Evolutionary conservation across 257 asterid genomes (phyloP), one percentile per base, ranked within the genome.

Genomic region (Scutellaria baicalensis): DNA sequence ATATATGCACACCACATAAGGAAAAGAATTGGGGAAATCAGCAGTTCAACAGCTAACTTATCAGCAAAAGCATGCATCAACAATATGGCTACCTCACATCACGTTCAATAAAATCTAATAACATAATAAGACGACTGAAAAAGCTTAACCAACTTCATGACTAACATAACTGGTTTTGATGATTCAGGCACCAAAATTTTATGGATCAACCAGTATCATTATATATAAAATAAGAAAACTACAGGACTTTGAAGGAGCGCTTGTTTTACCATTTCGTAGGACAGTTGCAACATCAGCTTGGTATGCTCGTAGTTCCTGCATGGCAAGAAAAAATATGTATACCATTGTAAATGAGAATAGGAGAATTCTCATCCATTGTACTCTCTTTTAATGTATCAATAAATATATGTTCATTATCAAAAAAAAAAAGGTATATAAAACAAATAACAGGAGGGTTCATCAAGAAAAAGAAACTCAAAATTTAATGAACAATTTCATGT

Each of bases 271-370:
- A 76, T 91, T 91, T 77, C 99, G 78, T 65, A 91, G 64, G 83
- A 91, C 97, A 71, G 99, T 91, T 66, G 99, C 99, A 60, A 89
- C 86, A 68, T 91, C 99, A 84, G 99, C 99, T 89, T 94, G 97
- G 75, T 94, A 91, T 64, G 99, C 99, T 73, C 96, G 97, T 63
- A 94, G 78, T 76, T 94, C 97, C 99, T 93, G 84, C 72, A 63
- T 69, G 68, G 67, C 69, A 78, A 72, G 66, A 73, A 49, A 20
- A 47, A 42, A 71, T 52, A 75, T 21, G 63, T 63, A 48, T 64
- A 75, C 23, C 12, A 27, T 27, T 27, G 33, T 27, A 27, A n/a
- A n/a, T 27, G 33, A 27, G 33, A 3, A 3, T 2, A 27, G 33
- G 33, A 27, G 33, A 27, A 2, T 27, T 27, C 33, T 27, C 33